phyloP scores from a whole-genome alignment of 306 rosid genomes.

The Trifolium pratense region DNA sequence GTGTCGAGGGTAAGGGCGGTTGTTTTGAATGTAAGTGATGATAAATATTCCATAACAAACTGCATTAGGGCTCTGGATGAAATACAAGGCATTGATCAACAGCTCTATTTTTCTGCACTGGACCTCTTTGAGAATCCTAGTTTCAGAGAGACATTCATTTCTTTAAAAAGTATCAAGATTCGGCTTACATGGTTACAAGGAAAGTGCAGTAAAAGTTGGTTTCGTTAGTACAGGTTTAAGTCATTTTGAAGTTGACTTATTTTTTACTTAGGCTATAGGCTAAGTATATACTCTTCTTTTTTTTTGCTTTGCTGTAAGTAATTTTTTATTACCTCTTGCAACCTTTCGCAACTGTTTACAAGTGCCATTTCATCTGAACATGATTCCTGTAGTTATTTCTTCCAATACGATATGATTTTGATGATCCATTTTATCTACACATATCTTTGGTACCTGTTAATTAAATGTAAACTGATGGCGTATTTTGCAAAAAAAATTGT shows the following conservation, averaged over 20 bases:
- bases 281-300: slow-evolving; percentile 3
- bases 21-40: slow-evolving; percentile 44
- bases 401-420: neutral
- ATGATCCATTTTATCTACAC: neutral
- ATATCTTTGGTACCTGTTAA: slow-evolving; percentile 8
- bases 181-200: slow-evolving; percentile 73
- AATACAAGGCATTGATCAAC: slow-evolving; percentile 62
- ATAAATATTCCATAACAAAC: slow-evolving; percentile 70
- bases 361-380: slow-evolving; percentile 16
- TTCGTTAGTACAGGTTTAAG: slow-evolving; percentile 42
- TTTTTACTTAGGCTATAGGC: slow-evolving; percentile 11
- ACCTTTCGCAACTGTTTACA: slow-evolving; percentile 1
- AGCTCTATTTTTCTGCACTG: slow-evolving; percentile 67
- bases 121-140: slow-evolving; percentile 76
- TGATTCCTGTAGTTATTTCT: slow-evolving; percentile 11
- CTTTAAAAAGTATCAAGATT: slow-evolving; percentile 59
- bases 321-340: slow-evolving; percentile 1
- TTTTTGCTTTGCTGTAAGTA: slow-evolving; percentile 40
- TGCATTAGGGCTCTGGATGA: slow-evolving; percentile 80
- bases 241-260: slow-evolving; percentile 30
- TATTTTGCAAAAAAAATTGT: neutral
- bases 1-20: slow-evolving; percentile 60
- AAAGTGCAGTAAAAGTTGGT: slow-evolving; percentile 52
- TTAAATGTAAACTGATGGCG: neutral
- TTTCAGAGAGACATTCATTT: slow-evolving; percentile 76